Evolutionary conservation across 306 rosid genomes (phyloP).

Genomic region (Castanopsis chinensis): DNA sequence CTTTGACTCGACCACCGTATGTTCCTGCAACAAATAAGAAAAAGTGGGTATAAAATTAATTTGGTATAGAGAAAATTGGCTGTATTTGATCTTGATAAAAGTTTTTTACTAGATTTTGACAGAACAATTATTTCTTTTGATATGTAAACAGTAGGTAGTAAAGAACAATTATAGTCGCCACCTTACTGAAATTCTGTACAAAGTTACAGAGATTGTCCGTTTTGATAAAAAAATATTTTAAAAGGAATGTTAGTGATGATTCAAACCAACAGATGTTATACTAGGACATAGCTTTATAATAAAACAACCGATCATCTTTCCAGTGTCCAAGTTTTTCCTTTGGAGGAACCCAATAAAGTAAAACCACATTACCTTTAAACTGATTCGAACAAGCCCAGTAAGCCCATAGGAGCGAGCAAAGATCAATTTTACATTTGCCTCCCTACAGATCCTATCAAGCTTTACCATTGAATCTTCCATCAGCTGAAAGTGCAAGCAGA

Average conservation of each 20-base stretch:
- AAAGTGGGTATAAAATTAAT: constrained; percentile 10
- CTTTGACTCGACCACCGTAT: constrained; percentile 90
- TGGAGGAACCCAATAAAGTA: background rate
- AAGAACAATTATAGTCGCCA: constrained; percentile 5
- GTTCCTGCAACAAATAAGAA: constrained; percentile 63
- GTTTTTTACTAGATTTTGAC: constrained; percentile 1
- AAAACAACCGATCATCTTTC: background rate
- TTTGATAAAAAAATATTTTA: constrained; percentile 3
- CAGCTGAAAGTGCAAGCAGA: constrained; percentile 49
- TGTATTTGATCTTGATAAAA: constrained; percentile 3
- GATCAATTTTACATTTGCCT: constrained; percentile 71
- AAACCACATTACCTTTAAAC: constrained; percentile 65
- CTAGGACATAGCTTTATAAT: background rate
- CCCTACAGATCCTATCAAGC: constrained; percentile 88
- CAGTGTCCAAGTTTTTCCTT: background rate
- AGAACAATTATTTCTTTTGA: background rate
- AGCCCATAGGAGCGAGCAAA: constrained; percentile 98
- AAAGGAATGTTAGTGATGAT: constrained; percentile 1
- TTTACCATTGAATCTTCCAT: constrained; percentile 81
- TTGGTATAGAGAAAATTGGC: constrained; percentile 20
- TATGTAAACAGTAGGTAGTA: no score
- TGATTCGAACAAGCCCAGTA: constrained; percentile 86
- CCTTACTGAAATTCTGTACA: background rate
- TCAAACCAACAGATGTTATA: constrained; percentile 2
- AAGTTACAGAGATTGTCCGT: background rate